A percentile compares a stretch with the other conserved stretches of the same genome.
Conservation (phyloP, 2,329 filamentous ascomycete genomes). For the Cadophora gregata region DNA sequence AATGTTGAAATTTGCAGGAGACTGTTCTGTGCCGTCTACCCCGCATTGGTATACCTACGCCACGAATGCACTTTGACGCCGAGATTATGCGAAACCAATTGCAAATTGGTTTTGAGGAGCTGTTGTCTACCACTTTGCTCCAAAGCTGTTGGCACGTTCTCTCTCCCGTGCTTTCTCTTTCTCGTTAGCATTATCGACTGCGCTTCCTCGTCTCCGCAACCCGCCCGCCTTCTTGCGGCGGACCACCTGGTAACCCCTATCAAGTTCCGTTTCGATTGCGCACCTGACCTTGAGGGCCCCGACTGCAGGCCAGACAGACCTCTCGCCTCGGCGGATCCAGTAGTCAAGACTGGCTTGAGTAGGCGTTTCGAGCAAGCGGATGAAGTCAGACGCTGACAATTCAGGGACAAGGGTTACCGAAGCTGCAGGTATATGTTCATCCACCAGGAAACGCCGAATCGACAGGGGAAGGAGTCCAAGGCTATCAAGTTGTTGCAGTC, state of each 20-base stretch:
- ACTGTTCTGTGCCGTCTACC: neutral
- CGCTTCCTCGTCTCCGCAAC: slow-evolving; percentile 42
- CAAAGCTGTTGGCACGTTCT: slow-evolving; percentile 40
- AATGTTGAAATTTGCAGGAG: neutral
- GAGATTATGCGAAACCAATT: too few species aligned
- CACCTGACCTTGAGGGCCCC: slow-evolving; percentile 82
- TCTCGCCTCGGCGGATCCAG: slow-evolving; percentile 85
- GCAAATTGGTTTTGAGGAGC: neutral
- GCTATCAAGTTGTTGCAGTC: slow-evolving; percentile 80
- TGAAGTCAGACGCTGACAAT: slow-evolving; percentile 74
- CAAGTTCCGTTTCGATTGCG: slow-evolving; percentile 85
- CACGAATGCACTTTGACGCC: slow-evolving; percentile 16
- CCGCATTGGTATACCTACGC: slow-evolving; percentile 11
- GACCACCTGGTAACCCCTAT: slow-evolving; percentile 82
- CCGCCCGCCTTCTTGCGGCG: slow-evolving; percentile 56
- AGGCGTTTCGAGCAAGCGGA: slow-evolving; percentile 81
- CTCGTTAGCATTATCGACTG: slow-evolving; percentile 39
- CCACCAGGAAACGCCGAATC: slow-evolving; percentile 78
- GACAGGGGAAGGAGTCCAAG: slow-evolving; percentile 73
- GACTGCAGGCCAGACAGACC: slow-evolving; percentile 89
- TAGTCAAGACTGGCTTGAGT: slow-evolving; percentile 77
- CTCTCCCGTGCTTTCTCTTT: slow-evolving; percentile 37
- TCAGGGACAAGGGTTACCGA: slow-evolving; percentile 84
- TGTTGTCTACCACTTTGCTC: slow-evolving; percentile 23
- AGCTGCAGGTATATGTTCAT: slow-evolving; percentile 80